These are phyloP conservation scores for Neofusicoccum ribis DNA, from an alignment of 2,329 filamentous ascomycete species.

Conservation along the genomic window DNA sequence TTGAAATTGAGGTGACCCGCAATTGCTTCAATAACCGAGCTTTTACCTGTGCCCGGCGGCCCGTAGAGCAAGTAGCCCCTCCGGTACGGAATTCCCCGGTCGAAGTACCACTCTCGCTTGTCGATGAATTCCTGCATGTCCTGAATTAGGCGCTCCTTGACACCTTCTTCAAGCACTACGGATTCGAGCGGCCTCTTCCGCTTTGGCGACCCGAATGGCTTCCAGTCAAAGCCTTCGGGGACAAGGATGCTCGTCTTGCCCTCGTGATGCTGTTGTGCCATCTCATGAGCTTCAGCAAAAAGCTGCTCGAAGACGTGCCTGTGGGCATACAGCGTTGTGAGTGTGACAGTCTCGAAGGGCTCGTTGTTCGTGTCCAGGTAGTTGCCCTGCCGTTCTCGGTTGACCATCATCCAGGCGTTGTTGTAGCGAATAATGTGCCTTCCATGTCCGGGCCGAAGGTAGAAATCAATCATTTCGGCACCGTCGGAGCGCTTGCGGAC, in stretches of 20 bases:
- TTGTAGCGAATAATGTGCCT: slow-evolving; percentile 84
- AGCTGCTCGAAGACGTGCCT: slow-evolving; percentile 87
- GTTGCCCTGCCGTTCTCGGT: slow-evolving; percentile 75
- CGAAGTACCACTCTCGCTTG: slow-evolving; percentile 83
- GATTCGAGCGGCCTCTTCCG: slow-evolving; percentile 85
- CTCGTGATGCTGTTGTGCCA: slow-evolving; percentile 78
- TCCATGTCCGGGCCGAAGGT: slow-evolving; percentile 87
- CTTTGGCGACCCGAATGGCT: slow-evolving; percentile 77
- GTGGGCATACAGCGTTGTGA: slow-evolving; percentile 89
- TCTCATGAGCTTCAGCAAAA: slow-evolving; percentile 79
- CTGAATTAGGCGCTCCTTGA: slow-evolving; percentile 76
- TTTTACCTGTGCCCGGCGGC: slow-evolving; percentile 89
- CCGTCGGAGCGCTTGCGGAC: slow-evolving; percentile 65
- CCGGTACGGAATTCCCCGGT: slow-evolving; percentile 91
- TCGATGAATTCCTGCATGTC: slow-evolving; percentile 82
- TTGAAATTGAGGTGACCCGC: slow-evolving; percentile 91
- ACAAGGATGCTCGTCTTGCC: slow-evolving; percentile 94
- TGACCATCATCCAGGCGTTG: slow-evolving; percentile 83
- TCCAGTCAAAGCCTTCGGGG: slow-evolving; percentile 76
- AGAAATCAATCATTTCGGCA: slow-evolving; percentile 75
- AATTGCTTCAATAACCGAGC: slow-evolving; percentile 91
- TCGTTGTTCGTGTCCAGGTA: slow-evolving; percentile 77
- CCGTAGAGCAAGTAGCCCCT: slow-evolving; percentile 87
- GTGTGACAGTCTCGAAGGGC: slow-evolving; percentile 89
- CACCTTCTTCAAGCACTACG: slow-evolving; percentile 79